Base-by-base conservation (phyloP, 1,284 basidiomycete genomes). In the Austroboletus novae-zelandiae region DNA sequence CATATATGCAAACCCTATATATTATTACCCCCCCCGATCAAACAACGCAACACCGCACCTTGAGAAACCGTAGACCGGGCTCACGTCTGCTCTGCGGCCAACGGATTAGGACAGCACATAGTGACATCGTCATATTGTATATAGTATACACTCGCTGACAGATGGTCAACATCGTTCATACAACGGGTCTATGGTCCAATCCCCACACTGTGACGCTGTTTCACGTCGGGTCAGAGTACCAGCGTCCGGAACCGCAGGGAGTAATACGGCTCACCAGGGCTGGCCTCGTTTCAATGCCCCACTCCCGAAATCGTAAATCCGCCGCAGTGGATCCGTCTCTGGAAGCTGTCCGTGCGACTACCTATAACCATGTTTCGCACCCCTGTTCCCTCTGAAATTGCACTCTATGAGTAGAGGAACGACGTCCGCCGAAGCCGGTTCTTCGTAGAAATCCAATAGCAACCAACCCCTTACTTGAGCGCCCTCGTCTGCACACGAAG, bases 401-500 rank as follows among this genome's bases (percentile, higher is more conserved):
- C 81, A 87, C 59, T 91, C 89, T 9, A 91, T 76, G 9, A 91
- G 67, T n/a, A 91, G 64, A 1, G 83, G 79, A 9, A 85, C 74
- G 36, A 91, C 56, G 5, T 69, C 74, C 27, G 72, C 45, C 56
- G 71, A 48, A 72, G 45, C 68, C 3, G 88, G 86, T 50, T 83
- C 74, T 14, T 72, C 69, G 57, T 78, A 89, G 59, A 81, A 91
- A 59, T 91, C 89, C 70, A 89, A 71, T 42, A 91, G 66, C 8
- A 74, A 76, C 88, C 89, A 91, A 3, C 87, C 89, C 49, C 59
- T 66, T 52, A 59, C 62, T 59, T 53, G 60, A 45, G 47, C 51
- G 39, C 51, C 47, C 36, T n/a, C 43, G 43, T 54, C 30, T 5
- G 44, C 31, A 15, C 20, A 42, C 37, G 27, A n/a, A 34, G 32